Base-by-base conservation (phyloP, 257 asterid species). In the Haberlea rhodopensis region DNA sequence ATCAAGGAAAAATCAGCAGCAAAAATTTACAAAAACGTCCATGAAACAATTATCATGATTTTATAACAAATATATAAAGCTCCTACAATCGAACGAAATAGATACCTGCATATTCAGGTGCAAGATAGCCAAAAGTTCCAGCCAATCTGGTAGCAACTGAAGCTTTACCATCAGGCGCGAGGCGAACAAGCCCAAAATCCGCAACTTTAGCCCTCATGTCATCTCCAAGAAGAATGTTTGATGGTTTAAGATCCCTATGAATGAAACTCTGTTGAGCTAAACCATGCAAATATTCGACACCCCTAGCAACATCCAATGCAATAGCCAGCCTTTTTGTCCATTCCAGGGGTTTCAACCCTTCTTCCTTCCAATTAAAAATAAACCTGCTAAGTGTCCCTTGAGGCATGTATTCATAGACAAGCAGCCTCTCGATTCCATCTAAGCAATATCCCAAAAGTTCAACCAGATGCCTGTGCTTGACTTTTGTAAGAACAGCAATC, bases 361-460 rank as follows among this genome's bases (percentile, higher is more conserved):
- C 72, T 22, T 67, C 72, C 24, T 57, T 67, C 72, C 66, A 67
- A 66, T 67, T 57, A 37, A 69, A 69, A 31, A 69, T 67, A 51
- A 46, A 54, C 61, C 67, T 49, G 49, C 67, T 69, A 21, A 69
- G 58, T 48, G 73, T 69, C 25, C 73, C 73, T 10, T 69, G 73
- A 2, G 67, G 53, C 73, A 51, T 69, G 29, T 60, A 60, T 34
- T 60, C 49, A 31, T 60, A 60, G 10, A 60, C 65, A 13, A 60
- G 52, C 43, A 60, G 25, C 27, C 65, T 60, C 65, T 60, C 62
- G 34, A 24, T 57, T 26, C 62, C 62, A 32, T 60, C 73, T 52
- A 69, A 60, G 62, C 67, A 69, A 49, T 69, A 69, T 60, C 73
- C 73, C 25, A 69, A 60, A 43, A 69, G 73, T 69, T 57, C 60